Conservation (phyloP, 768 basidiomycete species). For the Hypsizygus marmoreus region DNA sequence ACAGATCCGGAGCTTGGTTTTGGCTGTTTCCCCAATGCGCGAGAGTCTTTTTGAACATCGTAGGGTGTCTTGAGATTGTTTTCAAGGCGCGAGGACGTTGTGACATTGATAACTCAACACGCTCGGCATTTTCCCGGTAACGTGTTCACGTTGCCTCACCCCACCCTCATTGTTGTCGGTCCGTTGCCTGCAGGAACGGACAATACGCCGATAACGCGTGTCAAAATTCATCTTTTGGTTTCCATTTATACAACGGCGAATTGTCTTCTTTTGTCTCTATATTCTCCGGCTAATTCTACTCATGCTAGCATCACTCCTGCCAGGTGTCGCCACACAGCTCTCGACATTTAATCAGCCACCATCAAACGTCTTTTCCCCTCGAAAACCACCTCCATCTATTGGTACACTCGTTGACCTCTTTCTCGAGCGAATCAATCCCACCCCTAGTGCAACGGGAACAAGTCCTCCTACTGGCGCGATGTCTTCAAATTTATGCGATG, state of each 20-base stretch:
- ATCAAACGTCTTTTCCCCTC: conserved; percentile 8
- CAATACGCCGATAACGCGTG: conserved; percentile 24
- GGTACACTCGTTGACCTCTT: background rate
- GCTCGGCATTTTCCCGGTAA: conserved; percentile 31
- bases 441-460: too few relatives aligned
- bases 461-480: background rate
- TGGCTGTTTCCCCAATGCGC: background rate
- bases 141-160: conserved; percentile 24
- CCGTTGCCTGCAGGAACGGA: conserved; percentile 6
- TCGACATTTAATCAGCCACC: conserved; percentile 9
- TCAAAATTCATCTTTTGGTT: conserved; percentile 15
- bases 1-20: conserved; percentile 7
- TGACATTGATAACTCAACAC: conserved; percentile 12
- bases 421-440: too few relatives aligned
- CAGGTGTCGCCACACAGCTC: background rate
- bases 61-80: conserved; percentile 41
- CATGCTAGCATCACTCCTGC: conserved; percentile 1
- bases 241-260: conserved; percentile 32
- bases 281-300: conserved; percentile 1
- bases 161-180: conserved; percentile 36
- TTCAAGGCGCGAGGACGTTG: conserved; percentile 38
- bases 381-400: background rate
- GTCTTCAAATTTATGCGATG: conserved; percentile 49
- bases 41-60: conserved; percentile 45
- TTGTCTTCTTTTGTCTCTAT: conserved; percentile 11